These are phyloP conservation scores for Stenogyne calaminthoides DNA, from an alignment of 305 asterid species.

Conservation along the genomic window DNA sequence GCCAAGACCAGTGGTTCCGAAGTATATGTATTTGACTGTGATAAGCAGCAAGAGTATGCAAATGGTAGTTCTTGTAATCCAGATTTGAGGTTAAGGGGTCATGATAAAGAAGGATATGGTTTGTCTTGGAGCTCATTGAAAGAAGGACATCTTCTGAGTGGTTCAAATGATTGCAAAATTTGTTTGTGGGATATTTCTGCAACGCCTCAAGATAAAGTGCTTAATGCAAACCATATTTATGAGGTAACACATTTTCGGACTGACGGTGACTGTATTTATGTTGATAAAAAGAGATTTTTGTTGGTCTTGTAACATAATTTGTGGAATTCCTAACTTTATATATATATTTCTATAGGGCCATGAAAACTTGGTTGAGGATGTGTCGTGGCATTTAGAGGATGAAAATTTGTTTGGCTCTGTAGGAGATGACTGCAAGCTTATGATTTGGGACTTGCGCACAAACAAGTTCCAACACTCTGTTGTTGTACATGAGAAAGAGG, in stretches of 20 bases:
- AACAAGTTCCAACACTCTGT: slow-evolving; percentile 75
- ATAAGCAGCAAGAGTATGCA: slow-evolving; percentile 47
- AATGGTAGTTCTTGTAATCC: slow-evolving; percentile 54
- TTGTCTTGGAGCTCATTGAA: slow-evolving; percentile 87
- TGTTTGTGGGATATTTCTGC: slow-evolving; percentile 93
- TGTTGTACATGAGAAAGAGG: slow-evolving; percentile 85
- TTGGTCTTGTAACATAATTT: not conserved
- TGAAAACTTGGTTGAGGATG: slow-evolving; percentile 79
- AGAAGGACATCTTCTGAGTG: slow-evolving; percentile 85
- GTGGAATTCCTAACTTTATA: slow-evolving; percentile 8
- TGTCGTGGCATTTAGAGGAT: slow-evolving; percentile 82
- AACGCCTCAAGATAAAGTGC: slow-evolving; percentile 60
- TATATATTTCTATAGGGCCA: slow-evolving; percentile 59
- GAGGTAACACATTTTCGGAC: slow-evolving; percentile 46
- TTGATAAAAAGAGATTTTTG: slow-evolving; percentile 8
- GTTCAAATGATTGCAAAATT: slow-evolving; percentile 81
- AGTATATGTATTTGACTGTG: slow-evolving; percentile 72
- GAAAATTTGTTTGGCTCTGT: slow-evolving; percentile 87
- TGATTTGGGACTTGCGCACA: slow-evolving; percentile 91
- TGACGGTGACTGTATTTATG: slow-evolving; percentile 2
- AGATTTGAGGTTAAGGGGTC: slow-evolving; percentile 78
- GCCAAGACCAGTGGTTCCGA: slow-evolving; percentile 80
- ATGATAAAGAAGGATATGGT: slow-evolving; percentile 92
- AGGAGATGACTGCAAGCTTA: slow-evolving; percentile 90
- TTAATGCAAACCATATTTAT: slow-evolving; percentile 57